Evolutionary conservation across 2,329 filamentous ascomycete species (phyloP), one percentile per base, ranked within the genome.

Genomic region (Tolypocladium endophyticum): DNA sequence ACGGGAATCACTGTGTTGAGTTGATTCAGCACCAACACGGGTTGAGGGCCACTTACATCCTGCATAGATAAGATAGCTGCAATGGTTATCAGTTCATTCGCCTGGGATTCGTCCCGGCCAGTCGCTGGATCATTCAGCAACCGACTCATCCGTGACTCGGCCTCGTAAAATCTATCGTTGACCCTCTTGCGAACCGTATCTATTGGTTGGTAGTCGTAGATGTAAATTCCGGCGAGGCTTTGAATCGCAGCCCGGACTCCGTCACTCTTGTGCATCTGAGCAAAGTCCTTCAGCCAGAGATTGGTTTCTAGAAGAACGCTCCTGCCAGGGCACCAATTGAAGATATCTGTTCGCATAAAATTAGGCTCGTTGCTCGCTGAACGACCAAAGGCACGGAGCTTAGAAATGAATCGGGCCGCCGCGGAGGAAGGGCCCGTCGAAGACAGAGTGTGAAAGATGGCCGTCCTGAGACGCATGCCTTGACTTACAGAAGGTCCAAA

Each of bases 291-390:
- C 20, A 76, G 63, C 74, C 74, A 77, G 1, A 74, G 65, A 60
- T 77, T 77, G 25, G 74, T 75, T 18, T 67, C 69, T 8, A 61
- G 60, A 3, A 76, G 64, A 20, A 77, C 69, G 59, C 72, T 76
- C 54, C 74, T 68, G 7, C 74, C 74, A 1, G 74, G 72, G 41
- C 74, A 76, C 74, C 74, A 76, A 25, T 75, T 75, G 11, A 66
- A 67, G 3, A 72, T 64, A 61, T 76, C 74, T 76, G 12, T 18
- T 58, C 54, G 56, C 65, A 52, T 60, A 55, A 50, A 8, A 14
- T 55, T 23, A 58, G 50, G 45, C 43, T 57, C 28, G 8, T 35
- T 35, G 18, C 50, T 53, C 2, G 9, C 16, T 25, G 16, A n/a
- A n/a, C 4, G 18, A 33, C 45, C 8, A 2, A 36, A 50, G 1